phyloP scores from a whole-genome alignment of 108 stramenopile species.

The Stephanodiscus triporus region DNA sequence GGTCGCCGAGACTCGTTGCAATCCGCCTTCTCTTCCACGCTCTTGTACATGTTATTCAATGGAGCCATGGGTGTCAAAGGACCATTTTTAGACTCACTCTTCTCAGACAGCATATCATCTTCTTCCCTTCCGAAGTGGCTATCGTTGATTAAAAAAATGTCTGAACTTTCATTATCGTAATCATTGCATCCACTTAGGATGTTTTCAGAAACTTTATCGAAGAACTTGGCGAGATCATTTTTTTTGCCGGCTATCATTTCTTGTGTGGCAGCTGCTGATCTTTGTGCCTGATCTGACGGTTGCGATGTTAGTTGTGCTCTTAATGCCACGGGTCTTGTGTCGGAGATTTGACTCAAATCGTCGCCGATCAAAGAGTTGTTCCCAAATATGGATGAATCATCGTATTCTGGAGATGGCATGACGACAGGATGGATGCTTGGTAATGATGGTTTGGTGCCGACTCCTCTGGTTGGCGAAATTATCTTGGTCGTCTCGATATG shows the following conservation, averaged over 20 bases:
- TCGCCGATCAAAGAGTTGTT: background rate
- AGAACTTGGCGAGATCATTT: conserved; percentile 12
- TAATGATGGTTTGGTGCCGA: background rate
- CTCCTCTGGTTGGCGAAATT: background rate
- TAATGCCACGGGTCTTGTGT: background rate
- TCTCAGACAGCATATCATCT: background rate
- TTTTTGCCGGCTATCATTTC: background rate
- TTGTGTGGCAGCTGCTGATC: background rate
- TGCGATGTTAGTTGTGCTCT: background rate
- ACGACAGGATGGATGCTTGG: background rate
- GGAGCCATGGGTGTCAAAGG: too few species aligned
- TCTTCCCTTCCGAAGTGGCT: conserved; percentile 11
- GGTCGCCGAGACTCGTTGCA: background rate
- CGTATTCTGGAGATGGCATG: background rate
- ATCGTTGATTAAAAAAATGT: conserved; percentile 3
- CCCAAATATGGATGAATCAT: background rate
- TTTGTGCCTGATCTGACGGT: background rate
- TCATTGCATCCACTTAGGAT: conserved; percentile 16
- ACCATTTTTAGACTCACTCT: background rate
- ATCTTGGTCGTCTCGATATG: background rate
- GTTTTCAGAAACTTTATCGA: conserved; percentile 4
- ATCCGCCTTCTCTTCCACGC: background rate
- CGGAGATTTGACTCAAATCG: background rate
- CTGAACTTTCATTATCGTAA: conserved; percentile 5
- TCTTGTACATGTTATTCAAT: background rate